Conservation (phyloP, 176 grass and related monocot species). For the Otatea glauca region DNA sequence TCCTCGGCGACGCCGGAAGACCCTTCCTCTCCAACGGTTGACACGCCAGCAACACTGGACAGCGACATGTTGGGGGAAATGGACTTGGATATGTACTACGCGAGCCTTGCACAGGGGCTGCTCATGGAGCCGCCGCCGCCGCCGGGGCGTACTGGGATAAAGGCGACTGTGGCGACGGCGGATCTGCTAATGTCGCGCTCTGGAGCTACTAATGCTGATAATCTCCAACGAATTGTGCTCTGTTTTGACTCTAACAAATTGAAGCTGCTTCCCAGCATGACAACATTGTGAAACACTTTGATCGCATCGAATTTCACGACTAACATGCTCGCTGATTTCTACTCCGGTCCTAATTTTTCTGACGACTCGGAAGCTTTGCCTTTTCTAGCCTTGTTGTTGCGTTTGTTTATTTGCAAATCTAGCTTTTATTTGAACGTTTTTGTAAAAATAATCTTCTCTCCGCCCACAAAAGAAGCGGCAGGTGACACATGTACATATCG, state of each 20-base stretch:
- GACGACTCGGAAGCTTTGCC: too few species aligned
- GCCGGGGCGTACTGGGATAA: constrained; percentile 1
- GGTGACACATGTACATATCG: too few species aligned
- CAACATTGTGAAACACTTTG: not conserved
- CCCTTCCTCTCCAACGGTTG: not conserved
- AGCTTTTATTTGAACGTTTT: too few species aligned
- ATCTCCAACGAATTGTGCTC: not conserved
- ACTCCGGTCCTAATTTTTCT: not conserved
- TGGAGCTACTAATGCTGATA: constrained; percentile 49
- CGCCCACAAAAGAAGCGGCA: too few species aligned
- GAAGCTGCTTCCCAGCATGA: not conserved
- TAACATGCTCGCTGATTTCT: not conserved
- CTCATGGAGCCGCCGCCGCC: constrained; percentile 59
- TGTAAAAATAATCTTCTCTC: too few species aligned
- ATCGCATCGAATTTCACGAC: not conserved
- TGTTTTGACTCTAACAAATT: constrained; percentile 27
- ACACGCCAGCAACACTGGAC: not conserved
- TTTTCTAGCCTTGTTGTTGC: too few species aligned
- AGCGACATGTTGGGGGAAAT: constrained; percentile 27
- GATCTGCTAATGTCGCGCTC: constrained; percentile 22
- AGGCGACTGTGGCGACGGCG: constrained; percentile 16
- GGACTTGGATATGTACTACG: constrained; percentile 47
- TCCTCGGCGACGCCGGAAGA: not conserved
- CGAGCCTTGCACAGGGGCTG: constrained; percentile 59
- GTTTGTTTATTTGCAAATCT: too few species aligned